Evolutionary conservation across 192 early-diverging fungal species (phyloP).

Genomic region (Tieghemiomyces parasiticus): DNA sequence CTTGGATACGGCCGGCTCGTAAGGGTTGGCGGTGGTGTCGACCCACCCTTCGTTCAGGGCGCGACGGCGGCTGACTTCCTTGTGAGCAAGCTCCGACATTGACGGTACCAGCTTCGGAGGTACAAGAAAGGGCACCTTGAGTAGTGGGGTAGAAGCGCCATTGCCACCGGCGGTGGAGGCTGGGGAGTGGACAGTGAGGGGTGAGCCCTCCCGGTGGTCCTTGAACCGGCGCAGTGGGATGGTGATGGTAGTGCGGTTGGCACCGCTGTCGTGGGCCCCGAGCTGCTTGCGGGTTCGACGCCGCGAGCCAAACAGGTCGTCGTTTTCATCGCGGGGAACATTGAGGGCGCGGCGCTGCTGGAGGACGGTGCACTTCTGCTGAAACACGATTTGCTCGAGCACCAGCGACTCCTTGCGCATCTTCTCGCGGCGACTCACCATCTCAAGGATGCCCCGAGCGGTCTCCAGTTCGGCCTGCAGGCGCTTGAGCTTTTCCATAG

Average conservation of each 20-base stretch:
- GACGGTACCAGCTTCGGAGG: constrained; percentile 9
- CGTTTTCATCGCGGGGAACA: constrained; percentile 4
- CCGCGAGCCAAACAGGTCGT: constrained; percentile 5
- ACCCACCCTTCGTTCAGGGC: constrained; percentile 10
- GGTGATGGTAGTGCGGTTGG: not conserved
- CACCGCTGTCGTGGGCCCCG: not conserved
- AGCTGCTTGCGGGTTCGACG: constrained; percentile 1
- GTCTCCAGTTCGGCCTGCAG: constrained; percentile 65
- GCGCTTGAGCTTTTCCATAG: constrained; percentile 70
- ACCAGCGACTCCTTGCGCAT: constrained; percentile 54
- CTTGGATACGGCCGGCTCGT: not conserved
- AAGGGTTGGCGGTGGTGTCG: constrained; percentile 9
- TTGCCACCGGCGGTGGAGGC: not conserved
- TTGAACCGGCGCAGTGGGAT: constrained; percentile 9
- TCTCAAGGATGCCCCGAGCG: constrained; percentile 62
- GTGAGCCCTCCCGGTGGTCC: not conserved
- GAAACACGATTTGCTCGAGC: constrained; percentile 37
- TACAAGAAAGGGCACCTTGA: not conserved
- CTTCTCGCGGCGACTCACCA: constrained; percentile 64
- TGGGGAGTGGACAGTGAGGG: not conserved
- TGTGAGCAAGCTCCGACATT: not conserved
- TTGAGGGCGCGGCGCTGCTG: not conserved
- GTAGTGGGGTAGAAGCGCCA: no score
- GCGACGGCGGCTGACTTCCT: not conserved
- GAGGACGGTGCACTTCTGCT: constrained; percentile 8